These are phyloP conservation scores for Fusarium concolor DNA, from an alignment of 2,329 filamentous ascomycete genomes.

Conservation along the genomic window DNA sequence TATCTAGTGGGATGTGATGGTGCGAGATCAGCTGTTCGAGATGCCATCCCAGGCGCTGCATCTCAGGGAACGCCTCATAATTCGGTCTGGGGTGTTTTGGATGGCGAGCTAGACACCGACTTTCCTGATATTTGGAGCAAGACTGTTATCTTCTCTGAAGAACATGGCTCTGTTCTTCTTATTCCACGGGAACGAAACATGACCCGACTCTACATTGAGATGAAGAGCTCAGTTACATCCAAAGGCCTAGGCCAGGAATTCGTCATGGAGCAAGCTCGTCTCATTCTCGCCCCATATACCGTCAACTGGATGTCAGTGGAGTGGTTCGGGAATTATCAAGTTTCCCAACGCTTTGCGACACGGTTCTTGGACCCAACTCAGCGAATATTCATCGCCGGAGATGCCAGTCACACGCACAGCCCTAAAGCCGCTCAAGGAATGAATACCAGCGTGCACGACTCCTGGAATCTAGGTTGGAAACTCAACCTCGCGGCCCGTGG, in stretches of 20 bases:
- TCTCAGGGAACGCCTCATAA: constrained; percentile 66
- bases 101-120: constrained; percentile 76
- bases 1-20: constrained; percentile 64
- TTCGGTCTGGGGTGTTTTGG: constrained; percentile 76
- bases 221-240: constrained; percentile 58
- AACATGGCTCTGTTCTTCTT: constrained; percentile 75
- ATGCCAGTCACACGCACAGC: constrained; percentile 78
- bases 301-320: constrained; percentile 69
- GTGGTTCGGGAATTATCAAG: constrained; percentile 80
- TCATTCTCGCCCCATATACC: constrained; percentile 68
- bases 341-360: constrained; percentile 76
- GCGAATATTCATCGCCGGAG: constrained; percentile 73
- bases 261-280: constrained; percentile 73
- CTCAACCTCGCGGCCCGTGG: constrained; percentile 65
- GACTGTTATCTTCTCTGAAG: constrained; percentile 74
- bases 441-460: constrained; percentile 72
- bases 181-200: constrained; percentile 80
- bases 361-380: constrained; percentile 70
- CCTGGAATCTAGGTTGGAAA: constrained; percentile 70
- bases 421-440: constrained; percentile 77
- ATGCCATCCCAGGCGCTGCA: constrained; percentile 67
- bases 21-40: constrained; percentile 76
- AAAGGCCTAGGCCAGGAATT: constrained; percentile 68
- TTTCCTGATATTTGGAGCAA: constrained; percentile 83
- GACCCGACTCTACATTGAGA: constrained; percentile 72